A percentile compares a stretch with the other conserved stretches of the same genome.
Conservation (phyloP, 106 monocot species). For the Xerophyta viscosa region DNA sequence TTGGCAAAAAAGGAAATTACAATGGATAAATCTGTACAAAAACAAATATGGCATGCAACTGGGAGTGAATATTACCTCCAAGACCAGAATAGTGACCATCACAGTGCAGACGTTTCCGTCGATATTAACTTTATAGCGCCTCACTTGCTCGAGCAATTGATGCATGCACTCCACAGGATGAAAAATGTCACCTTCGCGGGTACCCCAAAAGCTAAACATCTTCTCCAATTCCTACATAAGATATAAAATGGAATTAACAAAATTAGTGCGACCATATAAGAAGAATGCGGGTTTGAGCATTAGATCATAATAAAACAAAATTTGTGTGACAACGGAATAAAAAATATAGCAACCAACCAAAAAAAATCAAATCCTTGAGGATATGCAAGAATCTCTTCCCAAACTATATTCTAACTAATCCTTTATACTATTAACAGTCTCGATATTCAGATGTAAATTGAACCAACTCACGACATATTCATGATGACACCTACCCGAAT, state of each 20-base stretch:
- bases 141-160: slow-evolving; percentile 67
- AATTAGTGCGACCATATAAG: background rate
- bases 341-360: too few relatives aligned
- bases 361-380: too few relatives aligned
- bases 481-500: too few relatives aligned
- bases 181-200: slow-evolving; percentile 57
- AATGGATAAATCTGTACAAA: background rate
- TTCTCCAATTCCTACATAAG: slow-evolving; percentile 53
- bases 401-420: too few relatives aligned
- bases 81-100: slow-evolving; percentile 77
- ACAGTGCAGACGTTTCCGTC: slow-evolving; percentile 89
- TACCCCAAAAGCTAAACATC: slow-evolving; percentile 82
- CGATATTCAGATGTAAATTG: too few relatives aligned
- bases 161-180: slow-evolving; percentile 93
- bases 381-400: too few relatives aligned
- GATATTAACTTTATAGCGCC: slow-evolving; percentile 70
- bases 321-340: too few relatives aligned
- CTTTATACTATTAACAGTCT: too few relatives aligned
- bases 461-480: too few relatives aligned
- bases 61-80: slow-evolving; percentile 51
- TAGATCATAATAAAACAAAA: too few relatives aligned
- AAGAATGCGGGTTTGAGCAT: too few relatives aligned
- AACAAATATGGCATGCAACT: background rate
- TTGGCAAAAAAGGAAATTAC: too few relatives aligned
- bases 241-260: background rate